These are phyloP conservation scores for Lyophyllum atratum DNA, from an alignment of 768 basidiomycete species.

Conservation along the genomic window DNA sequence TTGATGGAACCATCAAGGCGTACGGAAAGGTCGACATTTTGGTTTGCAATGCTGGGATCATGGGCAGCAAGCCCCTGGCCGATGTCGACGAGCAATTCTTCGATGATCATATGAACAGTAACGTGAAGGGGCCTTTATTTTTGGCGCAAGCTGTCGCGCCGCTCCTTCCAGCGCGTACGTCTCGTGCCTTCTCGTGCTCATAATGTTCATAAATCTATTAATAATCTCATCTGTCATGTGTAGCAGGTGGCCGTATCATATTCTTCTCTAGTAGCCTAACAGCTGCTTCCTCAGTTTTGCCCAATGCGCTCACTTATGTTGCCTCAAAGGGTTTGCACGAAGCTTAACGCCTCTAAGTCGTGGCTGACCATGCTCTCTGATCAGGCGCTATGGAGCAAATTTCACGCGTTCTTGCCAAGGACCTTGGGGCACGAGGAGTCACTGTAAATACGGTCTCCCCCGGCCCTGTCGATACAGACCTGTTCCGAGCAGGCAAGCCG, in stretches of 20 bases:
- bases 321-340: slow-evolving; percentile 43
- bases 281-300: slow-evolving; percentile 40
- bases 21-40: slow-evolving; percentile 60
- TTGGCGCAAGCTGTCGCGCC: slow-evolving; percentile 48
- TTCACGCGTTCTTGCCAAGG: slow-evolving; percentile 57
- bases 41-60: slow-evolving; percentile 59
- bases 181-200: neutral
- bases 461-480: slow-evolving; percentile 55
- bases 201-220: neutral
- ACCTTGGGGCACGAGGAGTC: slow-evolving; percentile 52
- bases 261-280: slow-evolving; percentile 59
- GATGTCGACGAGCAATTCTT: slow-evolving; percentile 55
- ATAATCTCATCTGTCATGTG: slow-evolving; percentile 2
- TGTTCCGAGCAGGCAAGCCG: slow-evolving; percentile 58
- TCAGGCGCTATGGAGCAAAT: slow-evolving; percentile 57
- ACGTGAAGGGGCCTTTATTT: slow-evolving; percentile 64
- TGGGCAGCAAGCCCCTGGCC: slow-evolving; percentile 50
- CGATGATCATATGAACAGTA: slow-evolving; percentile 52
- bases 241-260: slow-evolving; percentile 56
- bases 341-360: too few species aligned
- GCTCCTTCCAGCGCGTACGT: slow-evolving; percentile 44
- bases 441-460: slow-evolving; percentile 61
- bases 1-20: slow-evolving; percentile 48
- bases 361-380: neutral
- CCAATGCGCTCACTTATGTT: slow-evolving; percentile 52